Base-by-base conservation (phyloP, 768 basidiomycete genomes). In the Heimioporus sp. region DNA sequence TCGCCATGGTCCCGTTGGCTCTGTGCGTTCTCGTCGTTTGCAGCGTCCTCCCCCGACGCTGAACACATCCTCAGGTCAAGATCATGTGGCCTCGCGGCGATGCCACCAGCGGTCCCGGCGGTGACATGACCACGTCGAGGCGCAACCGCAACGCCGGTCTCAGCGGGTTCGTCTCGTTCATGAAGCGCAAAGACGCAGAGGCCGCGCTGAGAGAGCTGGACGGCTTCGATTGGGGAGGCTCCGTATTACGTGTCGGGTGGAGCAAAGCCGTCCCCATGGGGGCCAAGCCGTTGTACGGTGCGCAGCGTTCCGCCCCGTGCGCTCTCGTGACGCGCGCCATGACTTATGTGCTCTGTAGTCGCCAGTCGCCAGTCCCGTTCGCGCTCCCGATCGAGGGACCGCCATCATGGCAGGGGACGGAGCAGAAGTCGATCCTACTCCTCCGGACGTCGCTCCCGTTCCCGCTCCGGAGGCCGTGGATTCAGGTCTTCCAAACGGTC, bases 21-120 rank as follows among this genome's bases (percentile, higher is more conserved):
- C 92, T 19, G 92, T 92, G 63, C 44, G 81, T 74, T 7, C 30
- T 52, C 24, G 4, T 35, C 10, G 41, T 49, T 28, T 54, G 24
- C 39, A 11, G 20, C n/a, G 17, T 37, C 19, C 15, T 49, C 10
- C 34, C 12, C 38, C 16, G 19, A 32, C 43, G 49, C 21, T 51
- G 17, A 30, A 32, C 8, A 17, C 17, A 51, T 15, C 21, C 53
- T 49, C n/a, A 93, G 91, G 90, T 94, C 40, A 93, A 96, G 76
- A 85, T 98, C 58, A 98, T 98, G 95, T 98, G 94, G 94, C 96
- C 95, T n/a, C 85, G 96, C 37, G 81, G 84, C 11, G 92, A 95
- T 63, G 78, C 72, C 16, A 76, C 79, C 2, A 56, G 70, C 7
- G 86, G 87, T 30, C 85, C 87, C 43, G 90, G 86, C 2, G 80